Conservation (phyloP, 805 yeast genomes). For the Ogataea nitratoaversa region DNA sequence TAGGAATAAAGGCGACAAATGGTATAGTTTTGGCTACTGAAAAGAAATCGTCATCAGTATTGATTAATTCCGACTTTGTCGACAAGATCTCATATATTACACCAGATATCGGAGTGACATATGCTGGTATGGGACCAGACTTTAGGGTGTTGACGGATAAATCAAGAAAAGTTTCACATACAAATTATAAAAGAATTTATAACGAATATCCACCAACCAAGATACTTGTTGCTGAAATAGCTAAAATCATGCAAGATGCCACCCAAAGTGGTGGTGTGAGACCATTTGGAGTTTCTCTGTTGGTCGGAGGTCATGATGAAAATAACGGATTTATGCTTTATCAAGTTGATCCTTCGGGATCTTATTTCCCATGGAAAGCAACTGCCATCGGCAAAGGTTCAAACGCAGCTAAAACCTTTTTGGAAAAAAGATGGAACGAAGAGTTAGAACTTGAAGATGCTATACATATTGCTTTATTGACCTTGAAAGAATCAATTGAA, state of each 20-base stretch:
- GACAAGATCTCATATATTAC: conserved; percentile 80
- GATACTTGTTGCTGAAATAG: conserved; percentile 89
- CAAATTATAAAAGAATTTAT: conserved; percentile 86
- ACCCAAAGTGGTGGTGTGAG: conserved; percentile 98
- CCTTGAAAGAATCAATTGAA: conserved; percentile 93
- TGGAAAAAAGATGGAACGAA: conserved; percentile 98
- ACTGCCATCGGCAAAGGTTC: conserved; percentile 98
- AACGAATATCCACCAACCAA: conserved; percentile 97
- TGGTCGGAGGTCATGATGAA: conserved; percentile 92
- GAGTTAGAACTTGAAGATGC: conserved; percentile 98
- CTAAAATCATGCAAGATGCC: conserved; percentile 97
- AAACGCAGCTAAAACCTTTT: conserved; percentile 91
- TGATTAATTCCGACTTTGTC: conserved; percentile 69
- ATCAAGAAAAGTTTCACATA: conserved; percentile 89
- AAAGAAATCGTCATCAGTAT: conserved; percentile 76
- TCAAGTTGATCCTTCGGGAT: conserved; percentile 97
- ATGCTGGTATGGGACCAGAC: conserved; percentile 99
- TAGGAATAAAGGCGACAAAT: conserved; percentile 90
- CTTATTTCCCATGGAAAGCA: conserved; percentile 99
- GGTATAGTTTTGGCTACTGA: conserved; percentile 97
- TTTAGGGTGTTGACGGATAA: conserved; percentile 91
- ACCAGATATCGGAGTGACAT: conserved; percentile 95
- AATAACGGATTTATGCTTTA: conserved; percentile 67
- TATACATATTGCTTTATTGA: conserved; percentile 89
- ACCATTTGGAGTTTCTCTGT: conserved; percentile 94